Base-by-base conservation (phyloP, 208 protist species). In the Tritrichomonas musculus region DNA sequence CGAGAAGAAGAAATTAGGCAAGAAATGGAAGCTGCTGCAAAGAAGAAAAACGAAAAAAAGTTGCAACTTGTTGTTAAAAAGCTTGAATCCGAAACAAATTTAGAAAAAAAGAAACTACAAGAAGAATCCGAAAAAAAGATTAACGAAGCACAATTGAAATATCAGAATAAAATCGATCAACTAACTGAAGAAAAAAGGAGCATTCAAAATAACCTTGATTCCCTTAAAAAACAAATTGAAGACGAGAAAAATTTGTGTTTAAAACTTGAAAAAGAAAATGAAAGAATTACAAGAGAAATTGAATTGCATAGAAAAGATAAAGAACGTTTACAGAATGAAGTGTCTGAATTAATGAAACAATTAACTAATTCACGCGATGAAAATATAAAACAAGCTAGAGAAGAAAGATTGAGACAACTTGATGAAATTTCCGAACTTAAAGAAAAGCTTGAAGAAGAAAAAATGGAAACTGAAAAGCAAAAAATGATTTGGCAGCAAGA, bases 41-140 rank as follows among this genome's bases (percentile, higher is more conserved):
- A 88, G 57, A 33, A 33, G 47, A 88, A 88, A 88, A 88, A 88
- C 27, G 77, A 88, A 39, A 20, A 57, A 36, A 88, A 88, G 57
- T 49, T 88, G 0, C 33, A 57, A 57, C 33, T 53, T 44, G 77
- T 88, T 14, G 41, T 88, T 33, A 47, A 88, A 60, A 88, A 88
- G 39, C 77, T 88, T 36, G 77, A 88, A 88, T 14, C 8, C 11
- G 77, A 88, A 60, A 88, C 47, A 57, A 33, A 88, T 33, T 3
- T 11, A 53, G 41, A 88, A 47, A 88, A 88, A 17, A 47, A 88
- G 41, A 3, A 88, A 88, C 33, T 88, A 20, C 33, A n/a, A 39
- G 41, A 88, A 88, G 77, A 88, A 57, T 33, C 47, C 33, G 8
- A 55, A 47, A 88, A 88, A 36, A 88, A 33, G 39, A 88, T 88